phyloP scores from a whole-genome alignment of 768 basidiomycete genomes.

The Tubosaeta sp. region DNA sequence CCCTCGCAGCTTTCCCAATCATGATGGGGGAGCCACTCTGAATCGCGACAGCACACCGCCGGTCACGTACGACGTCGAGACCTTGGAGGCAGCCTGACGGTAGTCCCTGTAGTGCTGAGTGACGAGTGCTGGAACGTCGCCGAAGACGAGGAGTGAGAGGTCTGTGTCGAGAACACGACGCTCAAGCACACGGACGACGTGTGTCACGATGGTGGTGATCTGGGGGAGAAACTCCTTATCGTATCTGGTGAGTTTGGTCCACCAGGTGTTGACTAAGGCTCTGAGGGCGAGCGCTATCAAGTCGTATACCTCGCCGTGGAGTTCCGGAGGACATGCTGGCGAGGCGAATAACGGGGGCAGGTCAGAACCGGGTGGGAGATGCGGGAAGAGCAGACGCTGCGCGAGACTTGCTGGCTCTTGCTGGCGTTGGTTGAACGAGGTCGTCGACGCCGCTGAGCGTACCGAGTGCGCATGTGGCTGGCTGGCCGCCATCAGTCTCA shows the following conservation, averaged over 20 bases:
- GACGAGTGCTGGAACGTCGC: slow-evolving; percentile 60
- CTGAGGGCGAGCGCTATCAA: slow-evolving; percentile 75
- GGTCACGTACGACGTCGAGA: slow-evolving; percentile 63
- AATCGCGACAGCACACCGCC: slow-evolving; percentile 59
- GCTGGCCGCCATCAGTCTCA: slow-evolving; percentile 1
- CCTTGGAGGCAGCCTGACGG: slow-evolving; percentile 59
- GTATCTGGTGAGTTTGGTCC: slow-evolving; percentile 76
- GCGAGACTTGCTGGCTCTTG: slow-evolving; percentile 39
- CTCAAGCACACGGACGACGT: slow-evolving; percentile 59
- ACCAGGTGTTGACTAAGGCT: slow-evolving; percentile 81
- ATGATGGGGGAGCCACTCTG: no score
- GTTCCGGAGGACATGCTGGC: slow-evolving; percentile 43
- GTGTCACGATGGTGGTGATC: slow-evolving; percentile 53
- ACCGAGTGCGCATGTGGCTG: slow-evolving; percentile 11
- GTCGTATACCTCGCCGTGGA: slow-evolving; percentile 60
- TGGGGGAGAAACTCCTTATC: slow-evolving; percentile 81
- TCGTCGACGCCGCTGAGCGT: slow-evolving; percentile 23
- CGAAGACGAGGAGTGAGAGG: slow-evolving; percentile 55
- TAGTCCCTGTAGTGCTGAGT: slow-evolving; percentile 79
- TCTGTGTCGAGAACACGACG: slow-evolving; percentile 50
- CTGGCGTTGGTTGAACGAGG: slow-evolving; percentile 15
- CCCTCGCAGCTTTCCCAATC: no score
- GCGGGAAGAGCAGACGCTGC: slow-evolving; percentile 62
- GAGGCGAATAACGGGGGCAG: slow-evolving; percentile 53
- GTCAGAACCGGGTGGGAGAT: slow-evolving; percentile 38